Percentiles rank a stretch among this genome's conserved stretches.
These are phyloP conservation scores for Pilatotrama ljubarskyi DNA, from an alignment of 768 basidiomycete genomes.

Conservation along the genomic window DNA sequence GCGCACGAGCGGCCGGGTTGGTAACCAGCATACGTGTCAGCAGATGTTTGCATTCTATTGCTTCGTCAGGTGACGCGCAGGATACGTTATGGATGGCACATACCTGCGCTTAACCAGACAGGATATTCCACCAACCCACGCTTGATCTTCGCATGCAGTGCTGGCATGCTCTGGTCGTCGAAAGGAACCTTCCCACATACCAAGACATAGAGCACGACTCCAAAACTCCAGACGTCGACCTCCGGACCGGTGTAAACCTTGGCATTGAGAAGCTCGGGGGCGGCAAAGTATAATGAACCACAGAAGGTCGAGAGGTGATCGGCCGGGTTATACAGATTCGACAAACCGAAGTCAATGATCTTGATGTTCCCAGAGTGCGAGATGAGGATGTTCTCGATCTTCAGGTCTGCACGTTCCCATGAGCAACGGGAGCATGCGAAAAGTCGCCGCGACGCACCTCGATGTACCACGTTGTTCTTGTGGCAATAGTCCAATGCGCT, in stretches of 20 bases:
- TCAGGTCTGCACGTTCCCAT: constrained; percentile 62
- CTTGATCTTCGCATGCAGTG: constrained; percentile 98
- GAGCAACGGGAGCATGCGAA: constrained; percentile 17
- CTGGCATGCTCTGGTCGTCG: constrained; percentile 99
- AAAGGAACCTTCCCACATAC: constrained; percentile 99
- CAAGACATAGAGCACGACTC: constrained; percentile 95
- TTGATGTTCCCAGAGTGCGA: constrained; percentile 99
- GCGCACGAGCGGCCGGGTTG: constrained; percentile 80
- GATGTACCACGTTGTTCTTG: constrained; percentile 95
- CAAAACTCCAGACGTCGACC: constrained; percentile 99
- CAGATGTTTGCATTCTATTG: constrained; percentile 88
- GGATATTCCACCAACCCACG: constrained; percentile 96
- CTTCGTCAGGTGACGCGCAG: constrained; percentile 18
- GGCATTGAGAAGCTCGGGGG: constrained; percentile 95
- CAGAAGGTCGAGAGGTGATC: constrained; percentile 92
- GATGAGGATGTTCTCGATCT: constrained; percentile 99
- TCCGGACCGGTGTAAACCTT: constrained; percentile 97
- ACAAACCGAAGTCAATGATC: constrained; percentile 98
- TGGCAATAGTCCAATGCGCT: constrained; percentile 97
- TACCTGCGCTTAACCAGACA: constrained; percentile 92
- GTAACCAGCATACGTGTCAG: constrained; percentile 96
- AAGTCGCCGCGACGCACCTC: constrained; percentile 47
- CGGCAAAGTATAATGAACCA: constrained; percentile 97
- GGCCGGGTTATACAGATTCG: constrained; percentile 88
- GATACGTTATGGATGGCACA: constrained; percentile 30